Conservation (phyloP, 768 basidiomycete species). For the Boletus rubropictus region DNA sequence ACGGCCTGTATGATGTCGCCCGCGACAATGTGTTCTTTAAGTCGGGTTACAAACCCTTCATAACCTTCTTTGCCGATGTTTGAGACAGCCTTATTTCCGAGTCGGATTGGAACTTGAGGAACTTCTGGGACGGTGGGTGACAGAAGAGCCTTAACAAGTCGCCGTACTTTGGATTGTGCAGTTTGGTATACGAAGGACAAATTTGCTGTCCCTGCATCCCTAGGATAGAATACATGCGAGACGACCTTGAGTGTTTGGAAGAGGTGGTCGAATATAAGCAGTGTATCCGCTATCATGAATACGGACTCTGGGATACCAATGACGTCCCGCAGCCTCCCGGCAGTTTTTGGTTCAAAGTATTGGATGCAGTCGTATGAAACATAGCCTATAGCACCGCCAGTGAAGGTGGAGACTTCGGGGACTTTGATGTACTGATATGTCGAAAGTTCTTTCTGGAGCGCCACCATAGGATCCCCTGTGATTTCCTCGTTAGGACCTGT, state of each 20-base stretch:
- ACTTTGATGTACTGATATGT: slow-evolving; percentile 87
- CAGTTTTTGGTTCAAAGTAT: slow-evolving; percentile 94
- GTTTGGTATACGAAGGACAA: slow-evolving; percentile 84
- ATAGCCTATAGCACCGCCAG: slow-evolving; percentile 96
- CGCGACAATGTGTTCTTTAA: slow-evolving; percentile 91
- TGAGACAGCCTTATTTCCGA: slow-evolving; percentile 67
- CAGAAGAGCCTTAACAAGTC: slow-evolving; percentile 69
- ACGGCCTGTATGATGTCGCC: slow-evolving; percentile 99
- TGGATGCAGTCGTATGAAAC: slow-evolving; percentile 95
- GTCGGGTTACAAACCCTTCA: slow-evolving; percentile 79
- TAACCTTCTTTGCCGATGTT: slow-evolving; percentile 95
- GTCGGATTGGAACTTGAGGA: slow-evolving; percentile 53
- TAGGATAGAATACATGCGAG: slow-evolving; percentile 89
- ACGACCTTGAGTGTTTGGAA: slow-evolving; percentile 93
- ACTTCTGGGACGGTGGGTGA: slow-evolving; percentile 54
- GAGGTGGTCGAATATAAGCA: slow-evolving; percentile 95
- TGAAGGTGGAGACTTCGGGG: slow-evolving; percentile 89
- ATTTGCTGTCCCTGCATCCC: slow-evolving; percentile 57
- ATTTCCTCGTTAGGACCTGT: slow-evolving; percentile 80
- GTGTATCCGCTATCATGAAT: slow-evolving; percentile 95
- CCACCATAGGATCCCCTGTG: slow-evolving; percentile 80
- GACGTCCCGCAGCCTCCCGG: slow-evolving; percentile 64
- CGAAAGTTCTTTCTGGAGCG: slow-evolving; percentile 79
- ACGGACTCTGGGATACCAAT: slow-evolving; percentile 89
- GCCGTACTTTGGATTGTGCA: slow-evolving; percentile 74